Evolutionary conservation across 2,329 filamentous ascomycete species (phyloP).

Genomic region (Penicillium psychrosexuale): DNA sequence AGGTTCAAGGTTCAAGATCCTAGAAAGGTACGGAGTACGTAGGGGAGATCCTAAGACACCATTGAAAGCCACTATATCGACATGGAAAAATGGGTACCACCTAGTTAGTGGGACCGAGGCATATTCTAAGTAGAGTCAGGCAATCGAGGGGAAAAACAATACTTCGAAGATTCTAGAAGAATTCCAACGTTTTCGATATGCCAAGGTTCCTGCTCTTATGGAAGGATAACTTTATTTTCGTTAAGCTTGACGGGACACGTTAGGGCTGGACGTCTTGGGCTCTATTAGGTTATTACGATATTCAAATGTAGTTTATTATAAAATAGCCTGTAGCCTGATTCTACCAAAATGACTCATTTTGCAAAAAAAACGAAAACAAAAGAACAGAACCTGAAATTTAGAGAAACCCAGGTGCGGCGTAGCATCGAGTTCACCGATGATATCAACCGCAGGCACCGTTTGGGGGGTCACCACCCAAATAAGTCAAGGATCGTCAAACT

Average conservation of each 20-base stretch:
- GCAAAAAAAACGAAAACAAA: background rate
- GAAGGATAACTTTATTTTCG: background rate
- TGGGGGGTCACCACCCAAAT: background rate
- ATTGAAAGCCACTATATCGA: background rate
- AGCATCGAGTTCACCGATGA: slow-evolving; percentile 1
- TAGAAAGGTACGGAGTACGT: background rate
- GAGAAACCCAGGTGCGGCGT: background rate
- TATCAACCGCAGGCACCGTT: slow-evolving; percentile 2
- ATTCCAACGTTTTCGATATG: background rate
- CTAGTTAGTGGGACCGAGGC: background rate
- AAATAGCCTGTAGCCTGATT: background rate
- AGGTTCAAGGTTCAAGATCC: background rate
- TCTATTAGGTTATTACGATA: background rate
- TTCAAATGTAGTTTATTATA: background rate
- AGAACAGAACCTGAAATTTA: background rate
- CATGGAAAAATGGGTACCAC: background rate
- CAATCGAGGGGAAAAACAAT: no score
- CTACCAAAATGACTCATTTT: background rate
- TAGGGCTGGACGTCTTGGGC: no score
- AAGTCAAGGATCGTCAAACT: slow-evolving; percentile 6
- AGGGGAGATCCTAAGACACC: background rate
- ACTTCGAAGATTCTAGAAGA: background rate
- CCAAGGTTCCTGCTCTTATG: background rate
- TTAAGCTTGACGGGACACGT: background rate
- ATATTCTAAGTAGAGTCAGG: no score